Evolutionary conservation across 345 rosid genomes (phyloP).

Genomic region (Citrus trifoliata): DNA sequence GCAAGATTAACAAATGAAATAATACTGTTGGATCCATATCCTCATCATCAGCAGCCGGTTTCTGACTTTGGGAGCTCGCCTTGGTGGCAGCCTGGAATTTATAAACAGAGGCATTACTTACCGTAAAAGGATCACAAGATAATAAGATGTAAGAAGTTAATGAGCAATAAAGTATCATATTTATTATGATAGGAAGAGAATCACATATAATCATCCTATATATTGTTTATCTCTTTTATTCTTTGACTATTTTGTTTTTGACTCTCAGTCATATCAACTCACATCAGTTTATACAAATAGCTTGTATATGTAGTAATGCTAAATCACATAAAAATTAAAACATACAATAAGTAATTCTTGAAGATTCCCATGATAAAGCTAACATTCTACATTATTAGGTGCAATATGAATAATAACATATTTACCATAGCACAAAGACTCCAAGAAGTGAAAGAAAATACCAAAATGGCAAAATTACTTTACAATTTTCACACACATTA

Average conservation of each 20-base stretch:
- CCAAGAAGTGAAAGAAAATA: background rate
- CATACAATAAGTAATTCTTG: background rate
- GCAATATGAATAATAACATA: background rate
- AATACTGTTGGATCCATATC: slow-evolving; percentile 95
- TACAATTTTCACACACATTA: background rate
- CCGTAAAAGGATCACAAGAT: background rate
- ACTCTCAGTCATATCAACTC: background rate
- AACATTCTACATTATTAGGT: background rate
- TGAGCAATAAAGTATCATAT: background rate
- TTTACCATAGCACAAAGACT: background rate
- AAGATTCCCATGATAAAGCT: background rate
- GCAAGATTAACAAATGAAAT: background rate
- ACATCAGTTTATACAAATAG: too few species aligned
- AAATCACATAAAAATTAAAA: too few species aligned
- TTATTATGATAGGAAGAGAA: background rate
- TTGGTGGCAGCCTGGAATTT: slow-evolving; percentile 44
- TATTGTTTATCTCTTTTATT: too few species aligned
- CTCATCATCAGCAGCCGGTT: slow-evolving; percentile 76
- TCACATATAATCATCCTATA: background rate
- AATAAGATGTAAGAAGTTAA: background rate
- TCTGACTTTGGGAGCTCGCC: slow-evolving; percentile 34
- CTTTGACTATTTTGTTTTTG: background rate
- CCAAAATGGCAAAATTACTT: background rate
- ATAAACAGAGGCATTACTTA: background rate
- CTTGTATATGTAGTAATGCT: background rate